Evolutionary conservation across 257 asterid genomes (phyloP).

Genomic region (Fraxinus excelsior): DNA sequence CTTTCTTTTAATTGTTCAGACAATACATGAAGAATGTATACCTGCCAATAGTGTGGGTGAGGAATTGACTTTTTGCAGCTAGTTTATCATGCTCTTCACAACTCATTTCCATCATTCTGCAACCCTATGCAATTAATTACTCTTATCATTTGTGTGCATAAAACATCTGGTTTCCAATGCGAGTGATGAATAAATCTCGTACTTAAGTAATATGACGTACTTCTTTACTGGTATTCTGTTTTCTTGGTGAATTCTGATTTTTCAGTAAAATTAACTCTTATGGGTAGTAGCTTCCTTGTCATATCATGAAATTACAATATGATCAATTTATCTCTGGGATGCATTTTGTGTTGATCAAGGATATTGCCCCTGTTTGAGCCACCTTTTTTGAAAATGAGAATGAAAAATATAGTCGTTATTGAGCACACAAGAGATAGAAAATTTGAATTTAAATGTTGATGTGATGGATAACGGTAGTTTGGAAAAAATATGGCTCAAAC

Average conservation of each 20-base stretch:
- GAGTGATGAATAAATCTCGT: neutral
- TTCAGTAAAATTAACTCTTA: neutral
- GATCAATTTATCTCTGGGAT: neutral
- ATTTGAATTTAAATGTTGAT: too few species aligned
- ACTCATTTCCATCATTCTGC: conserved; percentile 83
- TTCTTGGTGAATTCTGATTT: neutral
- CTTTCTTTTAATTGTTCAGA: neutral
- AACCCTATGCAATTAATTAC: conserved; percentile 53
- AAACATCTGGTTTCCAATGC: neutral
- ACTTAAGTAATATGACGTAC: too few species aligned
- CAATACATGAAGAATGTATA: conserved; percentile 26
- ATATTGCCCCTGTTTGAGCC: too few species aligned
- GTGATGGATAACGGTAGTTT: too few species aligned
- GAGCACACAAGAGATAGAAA: too few species aligned
- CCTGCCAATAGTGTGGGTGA: conserved; percentile 94
- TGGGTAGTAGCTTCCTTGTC: neutral
- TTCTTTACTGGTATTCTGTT: neutral
- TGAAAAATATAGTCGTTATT: too few species aligned
- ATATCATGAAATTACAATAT: neutral
- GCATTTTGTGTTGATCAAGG: neutral
- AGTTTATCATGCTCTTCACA: conserved; percentile 86
- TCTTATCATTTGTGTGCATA: neutral
- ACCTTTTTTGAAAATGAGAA: too few species aligned
- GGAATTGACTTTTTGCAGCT: conserved; percentile 77
- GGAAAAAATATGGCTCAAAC: too few species aligned